A percentile compares a stretch with the other conserved stretches of the same genome.
These are phyloP conservation scores for Rostrohypoxylon terebratum DNA, from an alignment of 495 filamentous ascomycete genomes.

Conservation along the genomic window DNA sequence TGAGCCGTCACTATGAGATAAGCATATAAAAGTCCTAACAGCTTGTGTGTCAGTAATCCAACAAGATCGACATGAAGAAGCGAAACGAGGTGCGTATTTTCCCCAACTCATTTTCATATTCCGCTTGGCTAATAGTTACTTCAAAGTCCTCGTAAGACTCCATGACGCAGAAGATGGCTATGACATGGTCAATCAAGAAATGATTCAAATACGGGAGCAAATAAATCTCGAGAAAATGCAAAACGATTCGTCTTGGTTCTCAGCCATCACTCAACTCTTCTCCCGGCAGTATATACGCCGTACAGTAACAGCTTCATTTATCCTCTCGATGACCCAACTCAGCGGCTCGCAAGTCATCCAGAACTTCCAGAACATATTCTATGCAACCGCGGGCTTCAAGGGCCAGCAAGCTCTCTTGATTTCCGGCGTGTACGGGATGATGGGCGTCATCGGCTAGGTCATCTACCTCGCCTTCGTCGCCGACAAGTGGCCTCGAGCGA, in stretches of 20 bases:
- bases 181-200: neutral
- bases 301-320: neutral
- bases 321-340: constrained; percentile 7
- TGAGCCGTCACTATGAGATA: too few species aligned
- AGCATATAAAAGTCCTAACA: neutral
- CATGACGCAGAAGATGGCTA: neutral
- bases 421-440: neutral
- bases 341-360: neutral
- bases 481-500: neutral
- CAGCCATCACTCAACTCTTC: neutral
- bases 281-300: neutral
- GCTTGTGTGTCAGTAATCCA: neutral
- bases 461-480: neutral
- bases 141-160: neutral
- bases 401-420: neutral
- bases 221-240: constrained; percentile 1
- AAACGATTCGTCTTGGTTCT: neutral
- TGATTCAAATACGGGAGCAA: neutral
- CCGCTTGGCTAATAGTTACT: neutral
- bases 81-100: neutral
- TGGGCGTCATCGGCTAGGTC: neutral
- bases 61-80: constrained; percentile 2
- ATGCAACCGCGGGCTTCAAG: neutral
- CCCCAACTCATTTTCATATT: neutral
- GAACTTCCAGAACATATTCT: constrained; percentile 6